Evolutionary conservation across 345 rosid genomes (phyloP).

Genomic region (Eucalyptus curtisii): DNA sequence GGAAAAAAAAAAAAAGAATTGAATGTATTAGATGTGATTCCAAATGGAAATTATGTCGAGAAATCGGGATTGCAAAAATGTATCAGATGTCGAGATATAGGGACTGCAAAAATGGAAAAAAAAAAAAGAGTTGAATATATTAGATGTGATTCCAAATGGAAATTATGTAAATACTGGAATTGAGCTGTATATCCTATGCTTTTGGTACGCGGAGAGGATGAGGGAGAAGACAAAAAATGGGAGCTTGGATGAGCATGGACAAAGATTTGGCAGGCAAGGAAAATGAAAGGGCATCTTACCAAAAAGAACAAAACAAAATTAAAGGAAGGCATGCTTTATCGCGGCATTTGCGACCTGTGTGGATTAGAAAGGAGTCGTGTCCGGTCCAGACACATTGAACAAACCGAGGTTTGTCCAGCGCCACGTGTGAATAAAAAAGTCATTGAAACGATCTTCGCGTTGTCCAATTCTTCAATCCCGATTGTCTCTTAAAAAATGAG

Average conservation of each 20-base stretch:
- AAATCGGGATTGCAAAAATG: no score
- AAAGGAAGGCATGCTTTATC: neutral
- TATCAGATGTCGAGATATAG: neutral
- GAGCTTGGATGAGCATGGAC: neutral
- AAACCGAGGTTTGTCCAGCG: neutral
- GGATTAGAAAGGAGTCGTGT: neutral
- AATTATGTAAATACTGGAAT: neutral
- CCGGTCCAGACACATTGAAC: neutral
- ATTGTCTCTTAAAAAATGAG: no score
- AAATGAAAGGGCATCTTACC: neutral
- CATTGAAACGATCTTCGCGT: neutral
- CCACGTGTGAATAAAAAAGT: neutral
- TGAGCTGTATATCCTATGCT: neutral
- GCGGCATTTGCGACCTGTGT: neutral
- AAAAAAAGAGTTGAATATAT: neutral
- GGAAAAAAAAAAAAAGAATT: fast-evolving
- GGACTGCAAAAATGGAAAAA: neutral
- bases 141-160: neutral
- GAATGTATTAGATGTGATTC: neutral
- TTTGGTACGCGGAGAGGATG: neutral
- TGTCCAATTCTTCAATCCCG: no score
- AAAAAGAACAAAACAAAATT: neutral
- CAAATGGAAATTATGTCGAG: neutral
- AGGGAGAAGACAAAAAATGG: neutral
- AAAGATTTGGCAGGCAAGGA: neutral